Evolutionary conservation across 345 rosid genomes (phyloP).

Genomic region (Barbarea vulgaris): DNA sequence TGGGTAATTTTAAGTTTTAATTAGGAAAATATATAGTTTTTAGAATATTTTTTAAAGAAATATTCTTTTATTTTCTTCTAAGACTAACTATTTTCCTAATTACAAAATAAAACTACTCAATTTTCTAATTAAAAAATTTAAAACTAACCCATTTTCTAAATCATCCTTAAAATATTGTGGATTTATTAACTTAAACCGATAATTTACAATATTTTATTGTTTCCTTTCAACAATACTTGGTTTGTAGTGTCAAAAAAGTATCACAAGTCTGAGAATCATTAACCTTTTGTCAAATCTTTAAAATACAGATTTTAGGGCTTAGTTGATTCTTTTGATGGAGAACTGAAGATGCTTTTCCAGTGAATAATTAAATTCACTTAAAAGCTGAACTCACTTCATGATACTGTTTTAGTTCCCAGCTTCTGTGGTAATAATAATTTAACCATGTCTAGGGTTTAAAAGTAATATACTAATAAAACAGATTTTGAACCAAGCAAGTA

Average conservation of each 20-base stretch:
- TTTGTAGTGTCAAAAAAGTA: not conserved
- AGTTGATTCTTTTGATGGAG: slow-evolving; percentile 33
- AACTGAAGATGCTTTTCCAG: slow-evolving; percentile 33
- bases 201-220: not conserved
- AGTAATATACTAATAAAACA: not conserved
- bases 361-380: slow-evolving; percentile 17
- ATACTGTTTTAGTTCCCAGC: slow-evolving; percentile 33
- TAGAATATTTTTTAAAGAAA: too few species aligned
- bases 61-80: too few species aligned
- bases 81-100: too few species aligned
- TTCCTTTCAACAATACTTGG: not conserved
- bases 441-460: not conserved
- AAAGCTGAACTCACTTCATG: slow-evolving; percentile 29
- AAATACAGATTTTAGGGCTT: slow-evolving; percentile 9
- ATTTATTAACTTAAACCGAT: not conserved
- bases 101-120: too few species aligned
- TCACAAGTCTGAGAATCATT: slow-evolving; percentile 17
- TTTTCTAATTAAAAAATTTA: too few species aligned
- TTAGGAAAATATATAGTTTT: too few species aligned
- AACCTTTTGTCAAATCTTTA: slow-evolving; percentile 13
- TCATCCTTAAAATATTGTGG: not conserved
- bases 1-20: too few species aligned
- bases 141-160: too few species aligned
- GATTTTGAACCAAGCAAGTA: not conserved
- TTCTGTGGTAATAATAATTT: slow-evolving; percentile 25